Conservation (phyloP, 1,284 basidiomycete genomes). For the Moesziomyces parantarcticus region DNA sequence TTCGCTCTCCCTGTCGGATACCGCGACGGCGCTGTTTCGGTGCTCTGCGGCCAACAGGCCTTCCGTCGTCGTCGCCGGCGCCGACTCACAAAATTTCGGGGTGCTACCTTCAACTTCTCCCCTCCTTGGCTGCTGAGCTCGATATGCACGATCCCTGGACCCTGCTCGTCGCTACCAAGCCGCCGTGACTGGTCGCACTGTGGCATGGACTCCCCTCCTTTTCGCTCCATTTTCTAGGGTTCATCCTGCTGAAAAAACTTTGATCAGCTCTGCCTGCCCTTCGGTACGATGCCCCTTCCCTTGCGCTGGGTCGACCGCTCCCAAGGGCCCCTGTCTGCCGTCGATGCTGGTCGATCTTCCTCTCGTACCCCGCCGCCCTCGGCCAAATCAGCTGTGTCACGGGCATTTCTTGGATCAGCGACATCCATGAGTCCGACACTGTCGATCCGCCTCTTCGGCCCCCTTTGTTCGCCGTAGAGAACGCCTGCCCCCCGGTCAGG, state of each 20-base stretch:
- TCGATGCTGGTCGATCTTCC: slow-evolving; percentile 11
- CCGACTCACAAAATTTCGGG: slow-evolving; percentile 27
- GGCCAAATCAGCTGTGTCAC: slow-evolving; percentile 34
- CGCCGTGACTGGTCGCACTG: not conserved
- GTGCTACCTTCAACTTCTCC: slow-evolving; percentile 40
- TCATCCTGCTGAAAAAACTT: slow-evolving; percentile 21
- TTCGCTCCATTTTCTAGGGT: slow-evolving; percentile 28
- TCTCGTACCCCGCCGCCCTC: slow-evolving; percentile 21
- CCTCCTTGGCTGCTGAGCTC: slow-evolving; percentile 31
- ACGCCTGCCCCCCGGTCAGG: slow-evolving; percentile 1
- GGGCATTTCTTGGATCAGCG: slow-evolving; percentile 39
- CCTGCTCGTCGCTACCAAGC: slow-evolving; percentile 12
- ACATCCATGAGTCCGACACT: slow-evolving; percentile 24
- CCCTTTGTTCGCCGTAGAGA: slow-evolving; percentile 38
- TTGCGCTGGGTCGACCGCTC: not conserved
- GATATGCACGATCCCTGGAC: slow-evolving; percentile 4
- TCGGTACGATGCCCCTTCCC: slow-evolving; percentile 3
- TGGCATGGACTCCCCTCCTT: slow-evolving; percentile 11
- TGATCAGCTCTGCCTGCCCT: not conserved
- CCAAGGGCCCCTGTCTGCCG: slow-evolving; percentile 2
- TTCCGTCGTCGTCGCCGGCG: slow-evolving; percentile 4
- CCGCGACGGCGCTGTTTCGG: slow-evolving; percentile 1
- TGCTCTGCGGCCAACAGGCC: slow-evolving; percentile 1
- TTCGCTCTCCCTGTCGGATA: slow-evolving; percentile 6
- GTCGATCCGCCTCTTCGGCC: slow-evolving; percentile 33